Evolutionary conservation across 768 basidiomycete species (phyloP), one percentile per base, ranked within the genome.

Genomic region (Pleurotus djamor): DNA sequence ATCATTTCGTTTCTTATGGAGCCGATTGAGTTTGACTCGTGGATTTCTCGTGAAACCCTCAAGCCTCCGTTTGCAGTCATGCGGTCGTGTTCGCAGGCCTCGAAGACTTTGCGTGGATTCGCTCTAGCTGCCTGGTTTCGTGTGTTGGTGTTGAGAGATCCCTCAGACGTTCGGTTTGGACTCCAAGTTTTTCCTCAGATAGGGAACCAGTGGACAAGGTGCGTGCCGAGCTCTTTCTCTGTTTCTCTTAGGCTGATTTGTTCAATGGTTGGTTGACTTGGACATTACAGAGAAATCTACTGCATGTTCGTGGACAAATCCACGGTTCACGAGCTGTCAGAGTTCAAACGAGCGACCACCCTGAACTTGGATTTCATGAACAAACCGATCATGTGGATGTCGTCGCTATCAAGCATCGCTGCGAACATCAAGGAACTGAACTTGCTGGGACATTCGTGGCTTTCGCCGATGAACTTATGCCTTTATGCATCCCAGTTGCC

Each of bases 61-160:
- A 56, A 56, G 28, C 7, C 54, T 21, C 52, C 4, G 6, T 56
- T 37, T 37, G 9, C 17, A 12, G 4, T 17, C 7, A 44, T 56
- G 21, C 16, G 14, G 41, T 34, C 54, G 13, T 56, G 54, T 44
- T 38, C 54, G 3, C 54, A 34, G 6, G 54, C 28, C 10, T 56
- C 54, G 16, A 56, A 56, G 28, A 28, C 41, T 9, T 32, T 56
- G 8, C 54, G 54, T n/a, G 41, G 54, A 16, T 44, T 56, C 41
- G 37, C 54, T 44, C n/a, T 56, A 34, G 54, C 54, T 21, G 54
- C 54, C n/a, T 56, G 54, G 54, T 56, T 56, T 44, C 54, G 41
- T 32, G 41, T 56, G 13, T 38, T 56, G 37, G 54, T 56, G 17
- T 41, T 56, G 6, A 56, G 44, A 44, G 54, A 56, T 16, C 21